Percentiles rank a stretch among this genome's conserved stretches.
These are phyloP conservation scores for Glebionis coronaria DNA, from an alignment of 129 eudicot species.

Conservation along the genomic window DNA sequence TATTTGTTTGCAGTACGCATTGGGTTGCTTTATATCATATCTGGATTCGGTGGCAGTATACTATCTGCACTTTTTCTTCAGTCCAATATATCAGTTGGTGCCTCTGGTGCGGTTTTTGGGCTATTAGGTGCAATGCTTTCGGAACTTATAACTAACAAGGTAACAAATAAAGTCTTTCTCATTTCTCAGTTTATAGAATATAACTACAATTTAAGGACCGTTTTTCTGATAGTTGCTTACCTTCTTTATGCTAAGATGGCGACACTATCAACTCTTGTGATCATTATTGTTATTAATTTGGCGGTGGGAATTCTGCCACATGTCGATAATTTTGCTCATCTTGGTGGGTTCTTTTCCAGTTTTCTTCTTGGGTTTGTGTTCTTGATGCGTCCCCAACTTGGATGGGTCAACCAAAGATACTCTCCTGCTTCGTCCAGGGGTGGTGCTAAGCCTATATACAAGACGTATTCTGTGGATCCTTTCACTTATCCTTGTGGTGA, in stretches of 20 bases:
- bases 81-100: slow-evolving; percentile 88
- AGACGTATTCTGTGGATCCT: slow-evolving; percentile 61
- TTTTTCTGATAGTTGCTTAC: slow-evolving; percentile 6
- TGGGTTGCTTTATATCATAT: slow-evolving; percentile 68
- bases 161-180: slow-evolving; percentile 20
- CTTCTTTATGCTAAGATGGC: slow-evolving; percentile 43
- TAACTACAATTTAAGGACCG: too few species aligned
- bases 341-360: slow-evolving; percentile 91
- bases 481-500: slow-evolving; percentile 63
- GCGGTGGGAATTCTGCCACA: slow-evolving; percentile 33
- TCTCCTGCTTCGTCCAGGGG: slow-evolving; percentile 33
- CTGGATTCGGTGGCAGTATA: slow-evolving; percentile 91
- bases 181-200: not conserved
- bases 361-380: slow-evolving; percentile 89
- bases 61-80: slow-evolving; percentile 77
- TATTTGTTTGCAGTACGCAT: slow-evolving; percentile 56
- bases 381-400: slow-evolving; percentile 72
- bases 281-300: slow-evolving; percentile 68
- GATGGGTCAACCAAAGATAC: slow-evolving; percentile 77
- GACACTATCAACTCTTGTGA: slow-evolving; percentile 60
- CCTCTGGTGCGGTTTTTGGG: slow-evolving; percentile 95
- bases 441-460: slow-evolving; percentile 56
- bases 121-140: slow-evolving; percentile 55
- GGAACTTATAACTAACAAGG: slow-evolving; percentile 82
- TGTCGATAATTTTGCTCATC: slow-evolving; percentile 48